Conservation (phyloP, 2,329 filamentous ascomycete species). For the Juglanconis sp. region DNA sequence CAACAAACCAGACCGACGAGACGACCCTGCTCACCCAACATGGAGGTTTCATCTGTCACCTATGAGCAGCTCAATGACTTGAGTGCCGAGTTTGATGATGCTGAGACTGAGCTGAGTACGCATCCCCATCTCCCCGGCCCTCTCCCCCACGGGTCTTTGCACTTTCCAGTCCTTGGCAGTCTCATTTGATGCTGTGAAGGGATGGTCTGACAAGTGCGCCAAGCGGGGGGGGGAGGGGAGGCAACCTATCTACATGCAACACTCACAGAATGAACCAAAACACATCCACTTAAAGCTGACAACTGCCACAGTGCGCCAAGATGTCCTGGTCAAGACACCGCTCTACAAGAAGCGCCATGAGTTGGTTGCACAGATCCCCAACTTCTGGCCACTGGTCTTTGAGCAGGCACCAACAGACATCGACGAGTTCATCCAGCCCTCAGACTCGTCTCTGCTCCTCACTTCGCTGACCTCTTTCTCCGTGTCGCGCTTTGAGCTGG, state of each 20-base stretch:
- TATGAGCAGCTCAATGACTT: conserved; percentile 78
- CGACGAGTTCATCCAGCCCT: conserved; percentile 81
- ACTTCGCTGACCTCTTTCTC: conserved; percentile 64
- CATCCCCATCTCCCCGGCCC: conserved; percentile 21
- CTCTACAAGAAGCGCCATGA: conserved; percentile 75
- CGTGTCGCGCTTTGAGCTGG: conserved; percentile 79
- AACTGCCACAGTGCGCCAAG: conserved; percentile 61
- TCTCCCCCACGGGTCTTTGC: neutral
- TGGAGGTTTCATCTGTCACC: conserved; percentile 46
- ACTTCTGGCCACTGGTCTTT: conserved; percentile 95
- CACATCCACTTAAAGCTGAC: conserved; percentile 9
- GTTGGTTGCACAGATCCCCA: conserved; percentile 68
- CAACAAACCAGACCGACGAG: neutral
- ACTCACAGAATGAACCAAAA: neutral
- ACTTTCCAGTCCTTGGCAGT: conserved; percentile 3
- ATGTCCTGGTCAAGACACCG: conserved; percentile 63
- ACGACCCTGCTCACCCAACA: conserved; percentile 20
- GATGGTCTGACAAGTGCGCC: neutral
- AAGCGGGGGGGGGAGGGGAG: neutral
- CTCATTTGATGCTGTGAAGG: neutral
- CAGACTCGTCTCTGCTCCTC: conserved; percentile 71
- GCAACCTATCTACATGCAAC: neutral
- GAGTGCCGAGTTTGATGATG: conserved; percentile 80
- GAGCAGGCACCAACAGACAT: conserved; percentile 83
- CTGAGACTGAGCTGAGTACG: conserved; percentile 79